phyloP scores from a whole-genome alignment of 2,329 filamentous ascomycete species.

The Gnomoniopsis smithogilvyi region DNA sequence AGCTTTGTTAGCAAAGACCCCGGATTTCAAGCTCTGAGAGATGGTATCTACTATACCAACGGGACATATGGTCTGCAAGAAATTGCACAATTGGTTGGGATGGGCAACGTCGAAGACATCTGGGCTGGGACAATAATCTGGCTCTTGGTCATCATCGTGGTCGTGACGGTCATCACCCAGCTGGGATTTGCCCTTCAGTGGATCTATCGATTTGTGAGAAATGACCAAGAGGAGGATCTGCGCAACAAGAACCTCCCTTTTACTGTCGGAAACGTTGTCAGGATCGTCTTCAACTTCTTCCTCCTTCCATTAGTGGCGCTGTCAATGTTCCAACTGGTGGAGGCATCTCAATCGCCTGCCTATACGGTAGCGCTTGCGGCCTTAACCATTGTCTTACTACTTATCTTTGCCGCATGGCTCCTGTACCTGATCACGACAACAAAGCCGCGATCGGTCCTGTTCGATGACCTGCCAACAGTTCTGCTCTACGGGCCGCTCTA shows the following conservation, averaged over 20 bases:
- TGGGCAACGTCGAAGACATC: slow-evolving; percentile 72
- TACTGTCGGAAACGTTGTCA: slow-evolving; percentile 71
- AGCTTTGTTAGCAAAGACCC: slow-evolving; percentile 73
- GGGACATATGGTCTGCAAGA: slow-evolving; percentile 76
- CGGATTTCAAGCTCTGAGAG: slow-evolving; percentile 65
- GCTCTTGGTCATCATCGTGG: slow-evolving; percentile 73
- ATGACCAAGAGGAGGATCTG: slow-evolving; percentile 79
- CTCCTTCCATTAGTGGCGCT: slow-evolving; percentile 81
- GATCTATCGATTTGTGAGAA: slow-evolving; percentile 68
- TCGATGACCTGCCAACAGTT: slow-evolving; percentile 88
- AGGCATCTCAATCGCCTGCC: slow-evolving; percentile 63
- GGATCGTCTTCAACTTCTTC: slow-evolving; percentile 90
- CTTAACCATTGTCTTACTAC: slow-evolving; percentile 67
- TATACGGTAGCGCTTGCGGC: slow-evolving; percentile 73
- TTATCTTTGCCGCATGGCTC: slow-evolving; percentile 75
- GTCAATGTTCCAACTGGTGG: slow-evolving; percentile 88
- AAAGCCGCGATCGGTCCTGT: slow-evolving; percentile 80
- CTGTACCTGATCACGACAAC: slow-evolving; percentile 77
- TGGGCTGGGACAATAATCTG: slow-evolving; percentile 96
- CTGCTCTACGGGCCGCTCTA: slow-evolving; percentile 90
- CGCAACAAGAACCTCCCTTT: slow-evolving; percentile 91
- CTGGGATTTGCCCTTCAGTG: slow-evolving; percentile 74
- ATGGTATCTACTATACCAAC: slow-evolving; percentile 84
- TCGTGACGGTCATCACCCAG: slow-evolving; percentile 68
- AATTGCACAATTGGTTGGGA: slow-evolving; percentile 78